These are phyloP conservation scores for Sungouiozyma ichnusensis DNA, from an alignment of 805 yeast species.

Conservation along the genomic window DNA sequence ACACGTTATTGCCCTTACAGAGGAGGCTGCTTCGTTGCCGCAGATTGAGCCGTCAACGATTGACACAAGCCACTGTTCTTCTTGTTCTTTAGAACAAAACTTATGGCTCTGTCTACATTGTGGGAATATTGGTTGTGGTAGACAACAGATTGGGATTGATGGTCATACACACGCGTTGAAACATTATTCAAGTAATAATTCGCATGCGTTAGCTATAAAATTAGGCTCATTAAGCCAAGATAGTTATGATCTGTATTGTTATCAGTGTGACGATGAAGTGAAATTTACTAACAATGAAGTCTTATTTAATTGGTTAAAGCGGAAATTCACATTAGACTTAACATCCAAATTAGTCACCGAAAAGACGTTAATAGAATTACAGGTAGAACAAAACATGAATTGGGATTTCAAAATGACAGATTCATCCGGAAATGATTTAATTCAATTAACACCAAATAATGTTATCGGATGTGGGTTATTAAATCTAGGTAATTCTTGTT, in stretches of 20 bases:
- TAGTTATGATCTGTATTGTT: conserved; percentile 76
- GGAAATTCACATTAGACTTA: conserved; percentile 59
- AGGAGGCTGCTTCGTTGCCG: conserved; percentile 29
- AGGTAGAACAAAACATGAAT: conserved; percentile 82
- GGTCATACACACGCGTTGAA: conserved; percentile 85
- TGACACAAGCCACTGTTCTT: conserved; percentile 32
- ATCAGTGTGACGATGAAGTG: conserved; percentile 80
- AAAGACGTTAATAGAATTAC: conserved; percentile 77
- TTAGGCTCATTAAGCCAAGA: conserved; percentile 77
- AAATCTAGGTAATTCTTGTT: conserved; percentile 90
- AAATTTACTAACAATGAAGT: conserved; percentile 44
- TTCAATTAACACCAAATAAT: conserved; percentile 34
- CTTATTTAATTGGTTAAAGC: conserved; percentile 29
- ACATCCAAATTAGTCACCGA: conserved; percentile 56
- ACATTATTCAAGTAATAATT: conserved; percentile 44
- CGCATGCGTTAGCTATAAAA: conserved; percentile 80
- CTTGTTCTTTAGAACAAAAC: conserved; percentile 62
- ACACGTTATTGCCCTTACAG: conserved; percentile 38
- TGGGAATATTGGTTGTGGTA: conserved; percentile 90
- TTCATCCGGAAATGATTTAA: conserved; percentile 52
- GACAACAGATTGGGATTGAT: conserved; percentile 87
- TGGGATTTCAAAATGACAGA: conserved; percentile 87
- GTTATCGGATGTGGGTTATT: conserved; percentile 70
- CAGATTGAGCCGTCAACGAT: conserved; percentile 1
- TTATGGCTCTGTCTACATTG: conserved; percentile 89